These are phyloP conservation scores for Colletotrichum sp. DNA, from an alignment of 2,329 filamentous ascomycete genomes.

Conservation along the genomic window DNA sequence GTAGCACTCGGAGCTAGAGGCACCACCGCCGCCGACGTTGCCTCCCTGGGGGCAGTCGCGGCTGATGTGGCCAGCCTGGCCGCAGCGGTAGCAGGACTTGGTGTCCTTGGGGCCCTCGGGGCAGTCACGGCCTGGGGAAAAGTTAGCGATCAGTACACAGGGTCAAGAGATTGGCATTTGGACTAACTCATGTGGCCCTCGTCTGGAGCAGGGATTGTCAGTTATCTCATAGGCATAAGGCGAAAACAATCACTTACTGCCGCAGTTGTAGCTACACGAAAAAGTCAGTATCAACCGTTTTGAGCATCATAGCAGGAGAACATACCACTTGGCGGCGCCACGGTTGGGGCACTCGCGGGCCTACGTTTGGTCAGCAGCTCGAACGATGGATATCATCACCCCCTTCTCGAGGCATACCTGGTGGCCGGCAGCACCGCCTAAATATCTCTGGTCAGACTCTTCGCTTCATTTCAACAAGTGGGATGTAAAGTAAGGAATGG, in stretches of 20 bases:
- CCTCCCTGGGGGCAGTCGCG: slow-evolving; percentile 72
- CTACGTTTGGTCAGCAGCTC: slow-evolving; percentile 48
- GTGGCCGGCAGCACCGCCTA: slow-evolving; percentile 30
- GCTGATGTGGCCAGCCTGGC: slow-evolving; percentile 86
- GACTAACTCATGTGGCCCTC: slow-evolving; percentile 80
- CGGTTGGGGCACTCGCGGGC: slow-evolving; percentile 87
- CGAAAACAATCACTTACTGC: slow-evolving; percentile 58
- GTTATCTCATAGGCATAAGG: slow-evolving; percentile 17
- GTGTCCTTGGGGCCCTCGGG: slow-evolving; percentile 86
- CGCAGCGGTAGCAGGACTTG: slow-evolving; percentile 80
- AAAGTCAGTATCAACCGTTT: slow-evolving; percentile 24
- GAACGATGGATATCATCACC: not conserved
- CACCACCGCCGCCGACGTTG: slow-evolving; percentile 48
- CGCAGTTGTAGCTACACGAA: slow-evolving; percentile 76
- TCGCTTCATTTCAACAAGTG: not conserved
- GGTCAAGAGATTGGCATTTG: slow-evolving; percentile 1
- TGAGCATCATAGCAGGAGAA: slow-evolving; percentile 18
- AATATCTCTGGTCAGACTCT: slow-evolving; percentile 15
- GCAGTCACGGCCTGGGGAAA: slow-evolving; percentile 79
- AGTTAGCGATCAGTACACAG: slow-evolving; percentile 24
- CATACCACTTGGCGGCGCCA: slow-evolving; percentile 82
- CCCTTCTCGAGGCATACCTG: slow-evolving; percentile 22
- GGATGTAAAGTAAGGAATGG: not conserved
- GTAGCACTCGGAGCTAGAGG: slow-evolving; percentile 79
- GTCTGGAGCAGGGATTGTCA: slow-evolving; percentile 37